phyloP scores from a whole-genome alignment of 148 eudicot genomes.

The Rhododendron ovatum region DNA sequence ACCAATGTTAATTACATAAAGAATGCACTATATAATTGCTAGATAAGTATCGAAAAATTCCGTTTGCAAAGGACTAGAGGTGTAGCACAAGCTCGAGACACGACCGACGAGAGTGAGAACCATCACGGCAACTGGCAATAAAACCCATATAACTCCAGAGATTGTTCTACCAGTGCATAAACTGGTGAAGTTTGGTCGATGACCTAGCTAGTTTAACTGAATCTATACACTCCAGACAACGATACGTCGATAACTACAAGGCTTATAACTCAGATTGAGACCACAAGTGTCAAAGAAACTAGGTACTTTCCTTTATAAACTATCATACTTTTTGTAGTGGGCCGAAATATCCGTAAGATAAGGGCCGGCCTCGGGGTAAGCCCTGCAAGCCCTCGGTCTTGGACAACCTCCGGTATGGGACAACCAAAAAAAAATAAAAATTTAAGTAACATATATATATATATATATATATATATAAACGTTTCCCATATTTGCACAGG shows the following conservation, averaged over 20 bases:
- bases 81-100: not conserved
- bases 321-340: too few species aligned
- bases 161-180: not conserved
- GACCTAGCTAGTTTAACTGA: not conserved
- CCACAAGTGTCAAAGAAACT: not conserved
- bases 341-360: too few species aligned
- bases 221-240: not conserved
- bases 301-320: not conserved
- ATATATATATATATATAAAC: too few species aligned
- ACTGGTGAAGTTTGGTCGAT: not conserved
- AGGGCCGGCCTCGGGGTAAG: too few species aligned
- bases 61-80: not conserved
- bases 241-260: not conserved
- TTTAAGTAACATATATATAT: too few species aligned
- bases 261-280: not conserved
- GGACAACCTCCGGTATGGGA: too few species aligned
- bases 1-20: not conserved
- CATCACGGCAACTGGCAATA: not conserved
- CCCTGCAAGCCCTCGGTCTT: too few species aligned
- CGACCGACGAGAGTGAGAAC: not conserved
- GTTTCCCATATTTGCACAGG: too few species aligned
- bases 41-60: not conserved
- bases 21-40: not conserved
- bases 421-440: too few species aligned
- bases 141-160: not conserved